Base-by-base conservation (phyloP, 2,329 filamentous ascomycete species). In the Chrysosporium keratinophilum region DNA sequence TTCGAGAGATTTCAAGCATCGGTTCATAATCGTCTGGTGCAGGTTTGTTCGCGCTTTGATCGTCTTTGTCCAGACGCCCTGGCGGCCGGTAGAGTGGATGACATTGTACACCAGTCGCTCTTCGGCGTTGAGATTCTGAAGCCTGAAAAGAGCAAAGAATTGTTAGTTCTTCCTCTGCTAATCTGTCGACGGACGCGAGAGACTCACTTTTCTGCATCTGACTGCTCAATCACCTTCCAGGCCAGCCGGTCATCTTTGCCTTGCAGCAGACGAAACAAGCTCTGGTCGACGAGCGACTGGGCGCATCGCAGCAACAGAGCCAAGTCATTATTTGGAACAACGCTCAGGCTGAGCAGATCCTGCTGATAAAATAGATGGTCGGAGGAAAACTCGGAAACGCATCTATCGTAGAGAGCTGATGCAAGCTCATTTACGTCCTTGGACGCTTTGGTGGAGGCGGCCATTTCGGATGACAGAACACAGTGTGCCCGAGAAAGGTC, bases 11-110 rank as follows among this genome's bases (percentile, higher is more conserved):
- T 94, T 95, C 61, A 97, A 78, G 28, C 83, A 83, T 63, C 85
- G 85, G 62, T 86, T 87, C 62, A 97, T 79, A 37, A 87, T 81
- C 48, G 84, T 84, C 64, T 91, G 87, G 72, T 95, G 88, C 67
- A 95, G 80, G 69, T 88, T 86, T 54, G 88, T 84, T 57, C 83
- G 82, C 61, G 78, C 78, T 68, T 90, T 87, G 62, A 98, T 84
- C 12, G 83, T 85, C 67, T 88, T 88, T 57, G 85, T 85, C 93
- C 93, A 98, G 64, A 95, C 88, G 57, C 91, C 93, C 63, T 88
- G 85, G 59, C 81, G 80, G 59, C 86, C 87, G 31, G 87, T 84
- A 61, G 87, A 84, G 71, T 97, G 91, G 65, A 98, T 91, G 62
- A 88, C 81, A 60, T 83, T 82, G 77, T 94, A 97, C 23, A 97